Conservation (phyloP, 768 basidiomycete species). For the Dentipellis sp. region DNA sequence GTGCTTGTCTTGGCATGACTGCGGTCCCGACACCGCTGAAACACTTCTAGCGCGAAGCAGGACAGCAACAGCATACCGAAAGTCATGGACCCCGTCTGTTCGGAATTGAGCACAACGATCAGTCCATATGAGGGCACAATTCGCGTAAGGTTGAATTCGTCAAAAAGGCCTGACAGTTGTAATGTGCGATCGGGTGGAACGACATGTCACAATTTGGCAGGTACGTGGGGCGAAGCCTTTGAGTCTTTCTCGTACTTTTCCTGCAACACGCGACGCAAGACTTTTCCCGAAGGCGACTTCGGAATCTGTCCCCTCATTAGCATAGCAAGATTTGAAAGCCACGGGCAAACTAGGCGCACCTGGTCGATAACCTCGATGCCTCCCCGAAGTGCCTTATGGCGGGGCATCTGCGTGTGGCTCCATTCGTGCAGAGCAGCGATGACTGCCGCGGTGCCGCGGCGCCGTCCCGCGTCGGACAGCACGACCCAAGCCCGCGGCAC, state of each 20-base stretch:
- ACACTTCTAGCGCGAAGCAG: too few species aligned
- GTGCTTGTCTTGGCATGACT: too few species aligned
- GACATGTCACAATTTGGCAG: too few species aligned
- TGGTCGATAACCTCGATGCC: constrained; percentile 57
- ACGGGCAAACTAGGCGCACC: constrained; percentile 25
- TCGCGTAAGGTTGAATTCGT: too few species aligned
- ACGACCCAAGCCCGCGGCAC: constrained; percentile 77
- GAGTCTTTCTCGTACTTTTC: constrained; percentile 23
- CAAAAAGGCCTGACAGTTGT: too few species aligned
- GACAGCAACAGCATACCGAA: too few species aligned
- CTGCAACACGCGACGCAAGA: constrained; percentile 50
- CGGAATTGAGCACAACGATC: too few species aligned
- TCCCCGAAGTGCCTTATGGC: constrained; percentile 70
- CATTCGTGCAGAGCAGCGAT: constrained; percentile 46
- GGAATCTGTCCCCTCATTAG: constrained; percentile 41
- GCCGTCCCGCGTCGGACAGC: constrained; percentile 45
- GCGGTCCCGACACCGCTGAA: too few species aligned
- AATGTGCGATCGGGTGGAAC: too few species aligned
- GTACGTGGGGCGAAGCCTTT: not conserved
- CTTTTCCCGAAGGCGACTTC: constrained; percentile 69
- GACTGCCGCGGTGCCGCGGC: constrained; percentile 31
- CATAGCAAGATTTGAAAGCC: not conserved
- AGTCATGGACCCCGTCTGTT: too few species aligned
- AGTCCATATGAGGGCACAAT: too few species aligned
- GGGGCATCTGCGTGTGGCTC: constrained; percentile 55